A percentile compares a stretch with the other conserved stretches of the same genome.
Evolutionary conservation across 1,139 yeast species (phyloP).

Genomic region (Wickerhamomyces sp.): DNA sequence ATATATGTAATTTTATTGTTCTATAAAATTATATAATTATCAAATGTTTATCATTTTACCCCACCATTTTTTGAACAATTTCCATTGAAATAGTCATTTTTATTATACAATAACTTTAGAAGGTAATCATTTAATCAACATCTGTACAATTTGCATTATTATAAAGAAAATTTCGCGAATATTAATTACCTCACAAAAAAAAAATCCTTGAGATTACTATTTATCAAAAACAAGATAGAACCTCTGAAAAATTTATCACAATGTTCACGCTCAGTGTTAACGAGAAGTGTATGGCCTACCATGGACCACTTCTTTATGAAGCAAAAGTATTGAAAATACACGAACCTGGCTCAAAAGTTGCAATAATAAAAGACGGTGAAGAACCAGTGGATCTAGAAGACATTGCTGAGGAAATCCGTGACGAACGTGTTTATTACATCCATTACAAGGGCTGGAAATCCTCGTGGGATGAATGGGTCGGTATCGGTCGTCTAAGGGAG

Average conservation of each 20-base stretch:
- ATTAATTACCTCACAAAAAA: no score
- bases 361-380: slow-evolving; percentile 38
- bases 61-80: no score
- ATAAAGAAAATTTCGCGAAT: no score
- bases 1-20: no score
- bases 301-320: slow-evolving; percentile 87
- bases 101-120: background rate
- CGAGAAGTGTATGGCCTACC: slow-evolving; percentile 70
- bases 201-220: no score
- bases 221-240: background rate
- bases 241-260: no score
- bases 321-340: slow-evolving; percentile 72
- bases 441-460: slow-evolving; percentile 96
- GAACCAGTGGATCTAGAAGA: slow-evolving; percentile 29
- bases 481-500: slow-evolving; percentile 60
- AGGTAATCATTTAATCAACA: no score
- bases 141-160: no score
- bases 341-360: slow-evolving; percentile 44
- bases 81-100: background rate
- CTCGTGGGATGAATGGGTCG: slow-evolving; percentile 98
- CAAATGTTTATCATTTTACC: no score
- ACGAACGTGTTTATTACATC: slow-evolving; percentile 52
- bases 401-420: slow-evolving; percentile 42
- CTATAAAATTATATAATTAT: no score
- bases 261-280: slow-evolving; percentile 24